Evolutionary conservation across 441 rosid species (phyloP), one percentile per base, ranked within the genome.

Genomic region (Daphne laureola): DNA sequence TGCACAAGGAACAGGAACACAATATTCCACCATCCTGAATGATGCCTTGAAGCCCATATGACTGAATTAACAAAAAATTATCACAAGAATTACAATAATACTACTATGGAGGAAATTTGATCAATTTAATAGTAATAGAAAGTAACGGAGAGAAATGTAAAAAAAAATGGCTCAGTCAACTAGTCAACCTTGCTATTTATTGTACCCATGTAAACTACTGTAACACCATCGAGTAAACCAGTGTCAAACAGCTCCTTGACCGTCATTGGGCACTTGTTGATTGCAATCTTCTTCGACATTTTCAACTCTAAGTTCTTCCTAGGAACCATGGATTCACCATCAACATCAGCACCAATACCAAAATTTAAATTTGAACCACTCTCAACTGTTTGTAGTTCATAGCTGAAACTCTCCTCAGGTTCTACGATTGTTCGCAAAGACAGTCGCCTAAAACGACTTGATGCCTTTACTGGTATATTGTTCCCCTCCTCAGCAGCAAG

Each of bases 221-320:
- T 64, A 16, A 90, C 78, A 54, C 96, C 97, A 35, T 93, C 96
- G 8, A 93, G 96, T 77, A 93, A 71, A 64, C 97, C 91, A 50
- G 99, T 93, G 68, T 90, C 99, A 38, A 93, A 90, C 53, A 93
- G 87, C 73, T 93, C 97, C 57, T 76, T 93, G 52, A 93, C 99
- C 15, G 99, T 93, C 72, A 53, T 62, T 15, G 96, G 96, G 56
- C 87, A 80, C 80, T 71, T 82, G 48, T 36, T 63, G 58, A 79
- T 55, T 3, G 74, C 56, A 62, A 77, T 71, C 75, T 69, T 76
- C 61, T 78, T 83, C 0, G 83, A 73, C 81, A 78, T 79, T 71
- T 74, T 68, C 67, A 75, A 63, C 75, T 83, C 77, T 51, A 74
- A 63, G 58, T 78, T 75, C 68, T 62, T 81, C 77, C 69, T 75